Evolutionary conservation across 2,329 filamentous ascomycete genomes (phyloP), one percentile per base, ranked within the genome.

Genomic region (Xylaria sp.): DNA sequence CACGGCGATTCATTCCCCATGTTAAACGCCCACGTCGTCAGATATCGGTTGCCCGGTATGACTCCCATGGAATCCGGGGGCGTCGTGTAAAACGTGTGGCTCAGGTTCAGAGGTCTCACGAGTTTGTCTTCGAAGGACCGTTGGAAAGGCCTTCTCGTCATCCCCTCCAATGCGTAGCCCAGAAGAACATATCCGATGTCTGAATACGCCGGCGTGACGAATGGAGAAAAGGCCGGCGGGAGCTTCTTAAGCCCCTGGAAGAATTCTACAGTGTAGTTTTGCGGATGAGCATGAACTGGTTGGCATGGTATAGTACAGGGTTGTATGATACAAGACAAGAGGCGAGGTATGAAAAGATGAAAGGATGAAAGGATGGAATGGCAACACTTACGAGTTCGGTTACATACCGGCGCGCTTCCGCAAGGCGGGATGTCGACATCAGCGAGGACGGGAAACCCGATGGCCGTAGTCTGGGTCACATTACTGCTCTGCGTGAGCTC

Each of bases 141-240:
- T 38, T 69, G 64, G 63, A 77, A 78, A 2, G 68, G 27, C 47
- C 72, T 73, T 2, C 74, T 73, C 0, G 75, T 73, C 47, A 76
- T 74, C 10, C 67, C 65, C 61, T 79, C 76, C 0, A 79, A 64
- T 0, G 76, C 73, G 48, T 75, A 75, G 9, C 71, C 68, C 1
- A 79, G 69, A n/a, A 79, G 69, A 3, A 74, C 71, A 57, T 74
- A 79, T 2, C 72, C 76, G 15, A 76, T 67, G 41, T 79, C 77
- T 0, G 77, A 78, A 33, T 79, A 80, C 0, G 71, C 66, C 1
- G 77, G 76, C 0, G 76, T 78, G 2, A 69, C 70, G 15, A 71
- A 76, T 0, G 76, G 71, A 1, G 71, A 63, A 33, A 72, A 74
- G 0, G 74, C 72, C 0, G 76, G 75, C 6, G 76, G 67, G 1